Conservation (phyloP, 2,329 filamentous ascomycete species). For the Aureobasidium sp. region DNA sequence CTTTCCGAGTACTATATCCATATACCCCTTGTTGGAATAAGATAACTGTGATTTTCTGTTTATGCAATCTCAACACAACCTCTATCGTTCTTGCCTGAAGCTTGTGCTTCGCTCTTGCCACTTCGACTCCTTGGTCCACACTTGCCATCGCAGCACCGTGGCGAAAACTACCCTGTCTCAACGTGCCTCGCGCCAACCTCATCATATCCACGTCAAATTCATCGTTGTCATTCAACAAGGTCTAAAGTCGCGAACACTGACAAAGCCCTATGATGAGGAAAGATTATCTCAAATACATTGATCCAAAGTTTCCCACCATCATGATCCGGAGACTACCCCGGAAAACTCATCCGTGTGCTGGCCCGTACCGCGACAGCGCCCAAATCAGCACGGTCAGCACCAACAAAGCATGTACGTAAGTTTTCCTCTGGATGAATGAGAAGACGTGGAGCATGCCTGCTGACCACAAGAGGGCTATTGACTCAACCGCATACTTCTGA, state of each 20-base stretch:
- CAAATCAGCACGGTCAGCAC: background rate
- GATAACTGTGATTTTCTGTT: constrained; percentile 4
- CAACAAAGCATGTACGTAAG: background rate
- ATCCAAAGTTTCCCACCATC: background rate
- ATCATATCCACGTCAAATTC: background rate
- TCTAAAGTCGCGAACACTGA: background rate
- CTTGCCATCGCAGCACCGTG: background rate
- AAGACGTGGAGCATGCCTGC: background rate
- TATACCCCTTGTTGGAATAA: constrained; percentile 8
- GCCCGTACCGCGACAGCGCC: constrained; percentile 6
- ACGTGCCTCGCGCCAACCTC: background rate
- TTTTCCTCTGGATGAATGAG: background rate
- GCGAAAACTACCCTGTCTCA: background rate
- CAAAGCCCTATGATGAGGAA: background rate
- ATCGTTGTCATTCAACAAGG: background rate
- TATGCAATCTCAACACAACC: background rate
- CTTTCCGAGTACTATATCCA: constrained; percentile 2
- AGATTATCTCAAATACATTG: constrained; percentile 6
- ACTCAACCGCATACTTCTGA: background rate
- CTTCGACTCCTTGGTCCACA: background rate
- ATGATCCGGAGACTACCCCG: background rate
- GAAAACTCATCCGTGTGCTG: background rate
- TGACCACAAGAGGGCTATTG: background rate
- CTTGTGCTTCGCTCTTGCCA: background rate
- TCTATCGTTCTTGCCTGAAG: background rate